Base-by-base conservation (phyloP, 1,139 yeast genomes). In the Hyphopichia khmerensis region DNA sequence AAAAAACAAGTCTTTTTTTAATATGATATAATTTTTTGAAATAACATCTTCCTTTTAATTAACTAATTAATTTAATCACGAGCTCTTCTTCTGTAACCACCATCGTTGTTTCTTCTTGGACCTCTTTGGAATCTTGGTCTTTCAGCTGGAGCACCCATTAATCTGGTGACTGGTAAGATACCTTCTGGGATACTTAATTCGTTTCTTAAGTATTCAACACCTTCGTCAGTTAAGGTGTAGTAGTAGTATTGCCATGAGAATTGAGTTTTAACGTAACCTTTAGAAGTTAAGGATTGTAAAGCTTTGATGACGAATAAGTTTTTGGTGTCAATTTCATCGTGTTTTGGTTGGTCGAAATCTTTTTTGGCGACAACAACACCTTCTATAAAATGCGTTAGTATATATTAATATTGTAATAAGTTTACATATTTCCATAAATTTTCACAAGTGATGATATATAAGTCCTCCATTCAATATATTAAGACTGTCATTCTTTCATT, bases 171-270 rank as follows among this genome's bases (percentile, higher is more conserved):
- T 72, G 99, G 99, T 74, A 91, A 95, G 76, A 93, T 87, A 78
- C 91, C 96, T 75, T 87, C 95, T 78, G 99, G 99, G 67, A 93
- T 85, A 85, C 91, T 91, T 77, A 93, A 87, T 88, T 91, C 95
- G 72, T 87, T 89, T 81, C 98, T 88, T 74, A 93, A 87, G 87
- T 81, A 93, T 72, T 90, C 96, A 59, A 95, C 95, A 84, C 99
- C 99, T 79, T 88, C 96, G 74, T 95, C 98, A 72, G 98, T 93
- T 75, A 95, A 88, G 82, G 99, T 90, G 95, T 95, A 95, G 96
- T 93, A 95, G 82, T 93, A 95, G 85, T 89, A 89, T 87, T 91
- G 97, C 99, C 99, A 93, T 67, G 99, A 93, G 87, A 93, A 93
- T 80, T 91, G 98, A 67, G 99, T 93, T 88, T 91, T 90, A 78